Percentiles rank a stretch among this genome's conserved stretches.
Evolutionary conservation across 2,329 filamentous ascomycete genomes (phyloP).

Genomic region (Colletotrichum spinosum): DNA sequence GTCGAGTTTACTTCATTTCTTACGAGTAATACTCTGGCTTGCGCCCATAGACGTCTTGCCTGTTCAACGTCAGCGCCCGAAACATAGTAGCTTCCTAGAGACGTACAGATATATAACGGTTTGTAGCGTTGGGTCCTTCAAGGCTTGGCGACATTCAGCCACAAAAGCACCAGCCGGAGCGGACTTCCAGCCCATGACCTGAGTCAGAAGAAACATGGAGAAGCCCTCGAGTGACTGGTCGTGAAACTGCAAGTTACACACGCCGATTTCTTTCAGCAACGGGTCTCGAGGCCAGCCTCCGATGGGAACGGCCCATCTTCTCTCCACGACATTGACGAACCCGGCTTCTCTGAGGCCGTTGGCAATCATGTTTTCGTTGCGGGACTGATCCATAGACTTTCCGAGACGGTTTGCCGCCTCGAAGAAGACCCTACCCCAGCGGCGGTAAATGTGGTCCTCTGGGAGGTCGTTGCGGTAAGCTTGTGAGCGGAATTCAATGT

Average conservation of each 20-base stretch:
- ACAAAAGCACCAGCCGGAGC: conserved; percentile 42
- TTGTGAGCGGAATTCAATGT: conserved; percentile 21
- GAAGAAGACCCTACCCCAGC: conserved; percentile 45
- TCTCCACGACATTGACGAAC: conserved; percentile 37
- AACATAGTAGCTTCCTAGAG: no score
- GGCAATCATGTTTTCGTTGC: conserved; percentile 39
- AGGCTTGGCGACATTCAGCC: conserved; percentile 38
- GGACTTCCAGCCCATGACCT: conserved; percentile 44
- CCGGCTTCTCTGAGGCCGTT: conserved; percentile 33
- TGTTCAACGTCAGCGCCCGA: neutral
- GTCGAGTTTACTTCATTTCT: no score
- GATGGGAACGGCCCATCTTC: conserved; percentile 39
- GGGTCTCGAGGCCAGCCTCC: conserved; percentile 41
- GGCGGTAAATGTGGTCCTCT: conserved; percentile 44
- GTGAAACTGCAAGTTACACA: conserved; percentile 40
- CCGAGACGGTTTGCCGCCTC: conserved; percentile 43
- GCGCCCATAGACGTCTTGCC: conserved; percentile 23
- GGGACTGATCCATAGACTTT: conserved; percentile 37
- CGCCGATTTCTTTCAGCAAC: conserved; percentile 41
- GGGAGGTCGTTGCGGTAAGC: conserved; percentile 38
- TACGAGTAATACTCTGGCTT: no score
- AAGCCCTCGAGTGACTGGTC: conserved; percentile 46
- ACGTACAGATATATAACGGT: conserved; percentile 25
- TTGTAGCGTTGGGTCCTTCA: conserved; percentile 21
- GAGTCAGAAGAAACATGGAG: conserved; percentile 43